A percentile compares a stretch with the other conserved stretches of the same genome.
Evolutionary conservation across 2,329 filamentous ascomycete genomes (phyloP).

Genomic region (Aureobasidium sp.): DNA sequence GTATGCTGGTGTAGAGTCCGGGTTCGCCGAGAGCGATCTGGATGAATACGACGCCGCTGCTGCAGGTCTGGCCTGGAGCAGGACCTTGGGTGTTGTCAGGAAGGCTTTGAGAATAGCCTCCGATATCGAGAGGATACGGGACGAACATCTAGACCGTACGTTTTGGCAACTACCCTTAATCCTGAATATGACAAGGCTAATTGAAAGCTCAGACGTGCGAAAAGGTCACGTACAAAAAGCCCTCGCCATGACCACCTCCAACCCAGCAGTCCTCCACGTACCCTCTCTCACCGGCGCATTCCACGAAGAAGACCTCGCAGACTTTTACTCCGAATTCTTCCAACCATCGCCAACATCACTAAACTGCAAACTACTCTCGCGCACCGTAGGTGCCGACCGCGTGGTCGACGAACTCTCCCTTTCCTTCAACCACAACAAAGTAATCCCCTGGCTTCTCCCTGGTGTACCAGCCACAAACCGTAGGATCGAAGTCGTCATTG

Average conservation of each 20-base stretch:
- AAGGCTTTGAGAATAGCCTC: constrained; percentile 51
- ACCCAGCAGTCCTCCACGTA: constrained; percentile 37
- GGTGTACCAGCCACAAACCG: constrained; percentile 51
- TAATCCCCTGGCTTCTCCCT: constrained; percentile 54
- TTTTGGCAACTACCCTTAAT: neutral
- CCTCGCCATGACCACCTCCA: constrained; percentile 31
- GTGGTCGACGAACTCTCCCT: constrained; percentile 56
- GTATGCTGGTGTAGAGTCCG: constrained; percentile 51
- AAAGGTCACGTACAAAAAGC: constrained; percentile 32
- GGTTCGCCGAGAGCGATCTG: constrained; percentile 65
- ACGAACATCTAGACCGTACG: constrained; percentile 27
- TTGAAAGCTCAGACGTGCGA: constrained; percentile 20
- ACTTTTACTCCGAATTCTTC: constrained; percentile 54
- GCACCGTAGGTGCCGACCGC: constrained; percentile 51
- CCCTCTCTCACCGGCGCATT: constrained; percentile 42
- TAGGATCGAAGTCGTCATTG: constrained; percentile 48
- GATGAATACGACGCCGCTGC: constrained; percentile 60
- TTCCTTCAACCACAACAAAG: constrained; percentile 50
- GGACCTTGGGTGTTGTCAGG: constrained; percentile 54
- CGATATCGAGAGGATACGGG: constrained; percentile 39
- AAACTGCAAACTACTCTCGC: constrained; percentile 49
- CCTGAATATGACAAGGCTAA: neutral
- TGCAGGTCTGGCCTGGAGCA: constrained; percentile 61
- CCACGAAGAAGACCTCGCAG: constrained; percentile 35
- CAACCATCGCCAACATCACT: constrained; percentile 44